Percentiles rank a stretch among this genome's conserved stretches.
Conservation (phyloP, 1,139 yeast genomes). For the Spathaspora sp. region DNA sequence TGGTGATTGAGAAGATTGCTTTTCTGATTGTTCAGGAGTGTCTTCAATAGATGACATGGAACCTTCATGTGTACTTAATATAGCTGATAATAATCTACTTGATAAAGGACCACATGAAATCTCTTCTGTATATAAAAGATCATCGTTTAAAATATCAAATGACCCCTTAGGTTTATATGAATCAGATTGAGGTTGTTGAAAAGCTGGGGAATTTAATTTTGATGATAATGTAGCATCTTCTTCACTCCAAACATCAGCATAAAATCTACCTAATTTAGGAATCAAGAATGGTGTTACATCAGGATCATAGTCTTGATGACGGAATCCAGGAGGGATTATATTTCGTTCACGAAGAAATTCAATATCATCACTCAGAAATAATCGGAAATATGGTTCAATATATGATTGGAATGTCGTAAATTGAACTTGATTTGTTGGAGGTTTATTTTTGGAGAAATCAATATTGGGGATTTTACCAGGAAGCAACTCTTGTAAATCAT, state of each 20-base stretch:
- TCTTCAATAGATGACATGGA: constrained; percentile 22
- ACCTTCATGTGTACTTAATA: constrained; percentile 56
- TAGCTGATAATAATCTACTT: constrained; percentile 79
- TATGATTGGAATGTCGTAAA: constrained; percentile 84
- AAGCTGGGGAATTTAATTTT: constrained; percentile 40
- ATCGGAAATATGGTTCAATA: constrained; percentile 81
- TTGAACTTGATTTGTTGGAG: constrained; percentile 89
- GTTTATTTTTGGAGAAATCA: constrained; percentile 79
- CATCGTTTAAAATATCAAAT: constrained; percentile 60
- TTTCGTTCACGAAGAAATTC: constrained; percentile 65
- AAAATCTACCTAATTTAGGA: constrained; percentile 82
- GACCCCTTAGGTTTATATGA: constrained; percentile 63
- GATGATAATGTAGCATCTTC: constrained; percentile 60
- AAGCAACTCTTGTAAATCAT: constrained; percentile 68
- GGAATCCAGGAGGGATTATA: constrained; percentile 54
- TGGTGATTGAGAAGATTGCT: constrained; percentile 8
- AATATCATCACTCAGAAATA: constrained; percentile 76
- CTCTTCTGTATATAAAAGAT: constrained; percentile 64
- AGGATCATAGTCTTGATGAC: constrained; percentile 56
- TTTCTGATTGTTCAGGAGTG: constrained; percentile 23
- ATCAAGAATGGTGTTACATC: constrained; percentile 66
- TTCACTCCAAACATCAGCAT: constrained; percentile 82
- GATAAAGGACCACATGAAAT: constrained; percentile 92
- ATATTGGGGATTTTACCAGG: constrained; percentile 89
- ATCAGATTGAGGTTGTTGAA: constrained; percentile 39